A percentile compares a stretch with the other conserved stretches of the same genome.
Conservation (phyloP, 1,139 yeast species). For the Nakaseomyces nivariensis region DNA sequence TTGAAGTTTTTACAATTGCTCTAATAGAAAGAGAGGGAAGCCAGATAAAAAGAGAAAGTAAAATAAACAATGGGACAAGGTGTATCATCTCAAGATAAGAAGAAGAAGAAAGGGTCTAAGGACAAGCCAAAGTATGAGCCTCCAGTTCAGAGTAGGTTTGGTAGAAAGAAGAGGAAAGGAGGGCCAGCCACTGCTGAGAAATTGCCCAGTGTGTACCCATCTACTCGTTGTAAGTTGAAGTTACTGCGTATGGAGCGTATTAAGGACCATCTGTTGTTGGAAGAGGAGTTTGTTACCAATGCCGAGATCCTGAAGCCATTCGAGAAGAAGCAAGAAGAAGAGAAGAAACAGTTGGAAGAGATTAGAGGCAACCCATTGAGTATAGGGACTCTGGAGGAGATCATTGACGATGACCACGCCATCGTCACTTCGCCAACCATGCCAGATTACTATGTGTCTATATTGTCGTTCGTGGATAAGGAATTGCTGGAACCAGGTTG, state of each 20-base stretch:
- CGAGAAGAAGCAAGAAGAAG: conserved; percentile 94
- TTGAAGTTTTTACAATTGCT: background rate
- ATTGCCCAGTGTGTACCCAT: conserved; percentile 83
- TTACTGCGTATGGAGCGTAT: conserved; percentile 88
- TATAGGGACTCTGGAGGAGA: conserved; percentile 92
- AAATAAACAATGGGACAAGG: conserved; percentile 54
- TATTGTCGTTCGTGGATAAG: conserved; percentile 94
- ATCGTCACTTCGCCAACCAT: conserved; percentile 94
- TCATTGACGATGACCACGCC: conserved; percentile 97
- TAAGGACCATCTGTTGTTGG: conserved; percentile 88
- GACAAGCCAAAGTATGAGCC: conserved; percentile 95
- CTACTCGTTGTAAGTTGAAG: conserved; percentile 86
- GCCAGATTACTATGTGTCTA: conserved; percentile 93
- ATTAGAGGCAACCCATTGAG: conserved; percentile 96
- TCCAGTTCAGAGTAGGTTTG: conserved; percentile 90
- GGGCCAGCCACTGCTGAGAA: conserved; percentile 86
- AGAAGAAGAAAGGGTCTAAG: conserved; percentile 63
- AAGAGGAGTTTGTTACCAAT: conserved; percentile 92
- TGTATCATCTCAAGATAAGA: conserved; percentile 68
- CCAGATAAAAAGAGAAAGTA: background rate
- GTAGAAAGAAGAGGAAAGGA: conserved; percentile 64
- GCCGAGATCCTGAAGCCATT: conserved; percentile 94
- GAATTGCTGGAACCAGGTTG: conserved; percentile 97
- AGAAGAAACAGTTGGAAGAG: conserved; percentile 88
- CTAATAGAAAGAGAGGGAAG: too few species aligned